Evolutionary conservation across 139 green algal genomes (phyloP).

Genomic region (Spirogloea muscicola): DNA sequence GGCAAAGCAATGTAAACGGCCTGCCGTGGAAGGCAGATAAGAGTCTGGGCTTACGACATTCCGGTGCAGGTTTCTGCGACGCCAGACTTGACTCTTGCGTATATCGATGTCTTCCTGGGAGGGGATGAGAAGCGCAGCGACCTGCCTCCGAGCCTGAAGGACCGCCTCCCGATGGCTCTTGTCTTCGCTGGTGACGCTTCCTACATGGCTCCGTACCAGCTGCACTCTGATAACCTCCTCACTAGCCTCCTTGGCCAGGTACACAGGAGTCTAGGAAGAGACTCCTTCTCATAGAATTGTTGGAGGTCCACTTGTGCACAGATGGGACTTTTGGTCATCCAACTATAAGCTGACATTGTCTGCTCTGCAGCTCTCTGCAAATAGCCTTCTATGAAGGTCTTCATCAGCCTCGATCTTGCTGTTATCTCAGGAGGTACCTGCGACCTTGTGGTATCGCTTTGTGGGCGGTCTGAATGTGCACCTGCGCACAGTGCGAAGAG

Average conservation of each 20-base stretch:
- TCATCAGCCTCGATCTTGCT: too few relatives aligned
- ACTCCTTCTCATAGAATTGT: too few relatives aligned
- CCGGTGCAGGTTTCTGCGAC: slow-evolving; percentile 22
- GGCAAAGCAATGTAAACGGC: too few relatives aligned
- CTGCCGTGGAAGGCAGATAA: too few relatives aligned
- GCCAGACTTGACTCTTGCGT: slow-evolving; percentile 23
- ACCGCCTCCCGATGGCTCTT: slow-evolving; percentile 33
- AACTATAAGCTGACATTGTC: too few relatives aligned
- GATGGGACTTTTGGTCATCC: too few relatives aligned
- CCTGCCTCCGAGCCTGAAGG: slow-evolving; percentile 4
- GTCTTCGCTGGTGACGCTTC: slow-evolving; percentile 31
- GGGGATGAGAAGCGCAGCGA: slow-evolving; percentile 40
- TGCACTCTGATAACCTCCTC: slow-evolving; percentile 26
- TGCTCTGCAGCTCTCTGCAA: too few relatives aligned
- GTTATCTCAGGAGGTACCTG: slow-evolving; percentile 12
- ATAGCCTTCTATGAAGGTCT: too few relatives aligned
- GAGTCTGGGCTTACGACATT: too few relatives aligned
- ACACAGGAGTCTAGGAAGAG: too few relatives aligned
- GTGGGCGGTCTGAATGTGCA: slow-evolving; percentile 36
- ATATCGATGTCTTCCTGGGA: slow-evolving; percentile 40
- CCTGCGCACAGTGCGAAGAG: slow-evolving; percentile 17
- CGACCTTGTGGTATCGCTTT: slow-evolving; percentile 33
- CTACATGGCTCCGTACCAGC: slow-evolving; percentile 42
- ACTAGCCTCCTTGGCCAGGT: slow-evolving; percentile 33
- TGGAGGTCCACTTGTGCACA: too few relatives aligned